Evolutionary conservation across 306 rosid species (phyloP), one percentile per base, ranked within the genome.

Genomic region (Hippophae rhamnoides): DNA sequence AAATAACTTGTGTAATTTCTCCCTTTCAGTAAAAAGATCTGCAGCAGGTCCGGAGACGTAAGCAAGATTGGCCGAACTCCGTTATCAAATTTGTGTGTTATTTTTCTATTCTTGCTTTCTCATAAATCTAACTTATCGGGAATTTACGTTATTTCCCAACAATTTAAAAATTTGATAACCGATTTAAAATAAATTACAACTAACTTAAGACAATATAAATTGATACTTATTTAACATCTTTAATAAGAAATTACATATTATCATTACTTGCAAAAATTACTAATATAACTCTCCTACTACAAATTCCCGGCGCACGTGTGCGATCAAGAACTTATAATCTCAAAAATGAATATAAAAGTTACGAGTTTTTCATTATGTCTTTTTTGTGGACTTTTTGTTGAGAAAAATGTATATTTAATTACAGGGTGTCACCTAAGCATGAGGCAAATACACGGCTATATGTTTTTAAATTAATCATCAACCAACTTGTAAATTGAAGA

Each of bases 371-470:
- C 2, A 51, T 43, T 31, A 52, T 42, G 67, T 72, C 61, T 75
- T 59, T 69, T 78, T 76, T 55, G 63, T 64, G 65, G 72, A 58
- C 58, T 72, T 68, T 64, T 70, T 50, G 79, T 56, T 63, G 52
- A 71, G 71, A 65, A 61, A 67, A 62, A 72, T 64, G 71, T 72
- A 70, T 81, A 76, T 83, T 74, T 60, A 72, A 78, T 70, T 66
- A 26, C 9, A 67, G 62, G 43, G 66, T 84, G 97, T 85, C 81
- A 67, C 90, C 97, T 63, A 43, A 78, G 64, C 80, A 69, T 64
- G 75, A 73, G 83, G 89, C 97, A 89, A 82, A 67, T 71, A 54
- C 78, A 81, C 78, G 73, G 77, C 89, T 73, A 65, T 67, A 68
- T 57, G 43, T 53, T n/a, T 54, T 75, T 56, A 13, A 50, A 26